phyloP scores from a whole-genome alignment of 2,329 filamentous ascomycete species.

The Diaporthe destruens region DNA sequence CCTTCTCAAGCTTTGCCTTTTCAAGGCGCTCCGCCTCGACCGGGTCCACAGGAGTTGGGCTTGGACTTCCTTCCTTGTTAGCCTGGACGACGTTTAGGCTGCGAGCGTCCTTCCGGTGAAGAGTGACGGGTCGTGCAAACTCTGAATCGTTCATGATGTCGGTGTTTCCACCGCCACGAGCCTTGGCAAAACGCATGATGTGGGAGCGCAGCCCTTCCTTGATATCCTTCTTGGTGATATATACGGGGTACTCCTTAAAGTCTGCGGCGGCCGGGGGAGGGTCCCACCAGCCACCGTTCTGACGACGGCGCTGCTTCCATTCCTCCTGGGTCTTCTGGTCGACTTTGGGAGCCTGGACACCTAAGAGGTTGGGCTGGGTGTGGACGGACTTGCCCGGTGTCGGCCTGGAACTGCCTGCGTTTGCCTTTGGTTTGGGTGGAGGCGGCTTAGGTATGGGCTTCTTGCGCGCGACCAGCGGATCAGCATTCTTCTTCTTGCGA shows the following conservation, averaged over 20 bases:
- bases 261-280: slow-evolving; percentile 58
- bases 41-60: slow-evolving; percentile 61
- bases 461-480: slow-evolving; percentile 75
- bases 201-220: slow-evolving; percentile 87
- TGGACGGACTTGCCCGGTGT: slow-evolving; percentile 43
- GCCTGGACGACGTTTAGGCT: slow-evolving; percentile 74
- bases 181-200: slow-evolving; percentile 81
- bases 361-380: slow-evolving; percentile 41
- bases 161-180: slow-evolving; percentile 67
- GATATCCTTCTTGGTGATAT: slow-evolving; percentile 85
- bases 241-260: slow-evolving; percentile 74
- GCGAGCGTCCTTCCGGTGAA: slow-evolving; percentile 90
- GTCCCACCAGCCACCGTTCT: slow-evolving; percentile 70
- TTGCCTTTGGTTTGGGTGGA: slow-evolving; percentile 49
- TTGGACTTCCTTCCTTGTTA: slow-evolving; percentile 67
- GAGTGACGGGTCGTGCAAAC: slow-evolving; percentile 87
- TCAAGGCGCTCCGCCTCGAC: slow-evolving; percentile 75
- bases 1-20: slow-evolving; percentile 81
- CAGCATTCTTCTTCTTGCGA: slow-evolving; percentile 62
- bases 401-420: slow-evolving; percentile 45
- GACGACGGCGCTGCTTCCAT: slow-evolving; percentile 58
- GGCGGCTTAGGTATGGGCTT: slow-evolving; percentile 54
- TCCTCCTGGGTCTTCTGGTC: slow-evolving; percentile 47
- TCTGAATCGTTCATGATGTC: slow-evolving; percentile 79
- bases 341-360: slow-evolving; percentile 45